Evolutionary conservation across 345 rosid genomes (phyloP).

Genomic region (Draba incana): DNA sequence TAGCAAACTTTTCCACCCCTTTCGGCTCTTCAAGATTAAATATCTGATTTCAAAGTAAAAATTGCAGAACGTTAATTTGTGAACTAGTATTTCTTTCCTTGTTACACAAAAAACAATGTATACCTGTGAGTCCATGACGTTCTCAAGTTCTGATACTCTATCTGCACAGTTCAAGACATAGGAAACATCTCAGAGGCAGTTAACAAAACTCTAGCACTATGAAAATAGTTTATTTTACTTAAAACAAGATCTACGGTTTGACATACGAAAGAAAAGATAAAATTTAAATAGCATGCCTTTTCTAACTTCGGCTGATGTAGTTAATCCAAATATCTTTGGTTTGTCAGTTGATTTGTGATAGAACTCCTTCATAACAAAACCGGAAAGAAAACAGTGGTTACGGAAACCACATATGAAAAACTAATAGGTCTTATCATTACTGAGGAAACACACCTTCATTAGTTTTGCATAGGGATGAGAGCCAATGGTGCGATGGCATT

Average conservation of each 20-base stretch:
- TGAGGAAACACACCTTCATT: constrained; percentile 64
- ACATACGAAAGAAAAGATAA: constrained; percentile 9
- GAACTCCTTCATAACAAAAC: constrained; percentile 62
- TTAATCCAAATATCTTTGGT: constrained; percentile 92
- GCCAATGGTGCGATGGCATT: constrained; percentile 83
- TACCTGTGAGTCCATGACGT: constrained; percentile 77
- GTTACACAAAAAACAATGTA: constrained; percentile 12
- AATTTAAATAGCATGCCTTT: constrained; percentile 55
- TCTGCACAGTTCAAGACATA: constrained; percentile 54
- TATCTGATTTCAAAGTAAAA: constrained; percentile 50
- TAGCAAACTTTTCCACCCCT: constrained; percentile 55
- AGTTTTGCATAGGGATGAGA: constrained; percentile 80
- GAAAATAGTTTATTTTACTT: neutral
- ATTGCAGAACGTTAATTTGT: constrained; percentile 6
- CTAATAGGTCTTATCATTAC: constrained; percentile 6
- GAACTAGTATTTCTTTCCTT: constrained; percentile 1
- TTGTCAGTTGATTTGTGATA: constrained; percentile 58
- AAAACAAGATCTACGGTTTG: constrained; percentile 21
- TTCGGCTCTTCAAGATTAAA: constrained; percentile 57
- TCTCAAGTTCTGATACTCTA: constrained; percentile 76
- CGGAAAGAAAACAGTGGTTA: neutral
- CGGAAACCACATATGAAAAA: neutral
- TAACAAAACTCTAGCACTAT: constrained; percentile 2
- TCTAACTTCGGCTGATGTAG: constrained; percentile 60
- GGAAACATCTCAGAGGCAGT: constrained; percentile 49